Evolutionary conservation across 1,284 basidiomycete species (phyloP).

Genomic region (Mycosarcoma mackinlayi): DNA sequence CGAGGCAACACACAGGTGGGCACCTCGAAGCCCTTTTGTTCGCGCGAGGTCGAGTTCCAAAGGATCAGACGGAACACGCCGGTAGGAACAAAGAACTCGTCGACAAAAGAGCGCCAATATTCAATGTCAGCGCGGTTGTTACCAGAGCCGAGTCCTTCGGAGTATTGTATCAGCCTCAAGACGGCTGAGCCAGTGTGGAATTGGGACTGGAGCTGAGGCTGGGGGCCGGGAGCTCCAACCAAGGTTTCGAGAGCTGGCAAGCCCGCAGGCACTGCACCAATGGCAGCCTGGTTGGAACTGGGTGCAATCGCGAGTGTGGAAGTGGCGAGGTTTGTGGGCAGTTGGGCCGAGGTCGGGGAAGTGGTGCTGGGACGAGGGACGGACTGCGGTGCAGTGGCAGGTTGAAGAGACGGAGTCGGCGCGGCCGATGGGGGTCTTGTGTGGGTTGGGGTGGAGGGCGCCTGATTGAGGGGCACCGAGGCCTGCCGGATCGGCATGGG

Average conservation of each 20-base stretch:
- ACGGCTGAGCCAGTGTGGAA: slow-evolving; percentile 40
- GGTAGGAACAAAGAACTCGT: slow-evolving; percentile 49
- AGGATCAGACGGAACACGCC: slow-evolving; percentile 49
- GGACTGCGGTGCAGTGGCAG: slow-evolving; percentile 17
- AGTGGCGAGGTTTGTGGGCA: slow-evolving; percentile 5
- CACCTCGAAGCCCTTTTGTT: slow-evolving; percentile 57
- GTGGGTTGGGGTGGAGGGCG: slow-evolving; percentile 34
- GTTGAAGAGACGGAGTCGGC: slow-evolving; percentile 35
- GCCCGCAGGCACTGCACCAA: slow-evolving; percentile 8
- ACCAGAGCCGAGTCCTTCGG: slow-evolving; percentile 38
- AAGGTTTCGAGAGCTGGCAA: slow-evolving; percentile 10
- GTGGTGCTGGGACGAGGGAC: slow-evolving; percentile 21
- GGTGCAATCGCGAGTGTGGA: not conserved
- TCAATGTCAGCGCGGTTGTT: slow-evolving; percentile 39
- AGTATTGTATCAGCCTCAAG: slow-evolving; percentile 47
- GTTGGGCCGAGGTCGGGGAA: slow-evolving; percentile 19
- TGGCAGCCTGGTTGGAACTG: not conserved
- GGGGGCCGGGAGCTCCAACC: slow-evolving; percentile 29
- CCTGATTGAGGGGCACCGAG: slow-evolving; percentile 36
- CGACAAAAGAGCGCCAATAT: slow-evolving; percentile 52
- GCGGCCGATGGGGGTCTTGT: slow-evolving; percentile 40
- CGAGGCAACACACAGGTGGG: slow-evolving; percentile 53
- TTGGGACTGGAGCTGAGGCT: slow-evolving; percentile 43
- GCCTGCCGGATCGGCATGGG: slow-evolving; percentile 34
- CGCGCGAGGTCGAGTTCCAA: slow-evolving; percentile 53